Evolutionary conservation across 495 filamentous ascomycete species (phyloP).

Genomic region (Astrothelium subdiscretum): DNA sequence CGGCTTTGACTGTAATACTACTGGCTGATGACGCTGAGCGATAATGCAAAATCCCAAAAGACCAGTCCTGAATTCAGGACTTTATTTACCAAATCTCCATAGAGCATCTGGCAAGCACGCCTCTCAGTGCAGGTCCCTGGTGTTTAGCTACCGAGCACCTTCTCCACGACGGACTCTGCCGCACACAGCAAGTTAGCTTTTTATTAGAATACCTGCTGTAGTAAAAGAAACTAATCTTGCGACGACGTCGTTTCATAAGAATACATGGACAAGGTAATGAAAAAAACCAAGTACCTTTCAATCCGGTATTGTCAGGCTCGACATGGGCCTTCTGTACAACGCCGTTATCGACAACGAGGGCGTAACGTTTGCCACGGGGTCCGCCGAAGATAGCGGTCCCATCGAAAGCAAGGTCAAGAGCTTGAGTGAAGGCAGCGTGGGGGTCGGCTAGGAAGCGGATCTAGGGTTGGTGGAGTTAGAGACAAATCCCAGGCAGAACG

Average conservation of each 20-base stretch:
- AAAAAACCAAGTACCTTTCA: constrained; percentile 48
- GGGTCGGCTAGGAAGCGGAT: constrained; percentile 91
- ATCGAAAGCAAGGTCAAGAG: constrained; percentile 77
- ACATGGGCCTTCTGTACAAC: constrained; percentile 37
- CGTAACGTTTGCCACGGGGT: constrained; percentile 79
- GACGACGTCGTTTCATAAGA: background rate
- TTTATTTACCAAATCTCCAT: background rate
- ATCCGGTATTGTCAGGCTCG: constrained; percentile 89
- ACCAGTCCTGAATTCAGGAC: background rate
- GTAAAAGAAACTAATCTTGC: constrained; percentile 1
- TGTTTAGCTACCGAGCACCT: background rate
- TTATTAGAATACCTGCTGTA: constrained; percentile 10
- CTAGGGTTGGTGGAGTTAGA: constrained; percentile 26
- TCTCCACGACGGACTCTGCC: background rate
- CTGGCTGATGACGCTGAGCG: background rate
- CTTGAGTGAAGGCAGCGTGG: constrained; percentile 67
- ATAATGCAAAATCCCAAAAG: background rate
- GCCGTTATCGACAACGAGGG: constrained; percentile 40
- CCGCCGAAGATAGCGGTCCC: constrained; percentile 74
- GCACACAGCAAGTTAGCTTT: background rate
- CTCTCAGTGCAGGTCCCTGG: too few relatives aligned
- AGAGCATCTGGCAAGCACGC: too few relatives aligned
- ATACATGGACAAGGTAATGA: background rate
- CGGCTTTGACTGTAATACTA: background rate
- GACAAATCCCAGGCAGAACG: background rate